Evolutionary conservation across 805 yeast species (phyloP), one percentile per base, ranked within the genome.

Genomic region (Suhomyces prunicola): DNA sequence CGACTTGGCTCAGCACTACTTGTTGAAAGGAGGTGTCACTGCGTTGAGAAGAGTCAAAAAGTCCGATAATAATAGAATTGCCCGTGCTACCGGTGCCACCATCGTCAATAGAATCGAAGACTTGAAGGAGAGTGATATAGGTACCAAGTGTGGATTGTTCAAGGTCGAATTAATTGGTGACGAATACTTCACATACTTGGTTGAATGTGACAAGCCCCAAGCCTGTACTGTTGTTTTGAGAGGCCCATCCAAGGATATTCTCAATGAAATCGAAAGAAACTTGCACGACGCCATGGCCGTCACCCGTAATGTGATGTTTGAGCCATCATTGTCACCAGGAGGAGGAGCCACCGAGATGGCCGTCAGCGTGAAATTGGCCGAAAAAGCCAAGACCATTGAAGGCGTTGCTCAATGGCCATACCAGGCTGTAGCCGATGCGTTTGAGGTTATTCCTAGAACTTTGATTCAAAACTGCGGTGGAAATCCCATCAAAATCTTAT

Each of bases 291-390:
- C 99, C 45, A 88, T 94, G 96, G 93, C 97, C 3, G 99, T 94
- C 46, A 86, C 98, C 17, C 84, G 97, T 71, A 94, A 94, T 67
- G 97, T 94, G 35, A 81, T 90, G 79, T 85, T 93, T 61, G 96
- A 93, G 70, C 99, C 99, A 50, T 84, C 92, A 42, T 81, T 94
- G 66, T 82, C 97, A 2, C 99, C 99, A 48, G 99, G 99, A 64
- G 99, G 99, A 56, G 99, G 99, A 63, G 99, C 99, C 50, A 93
- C 97, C 27, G 99, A 94, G 76, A 94, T 94, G 98, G 98, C 98
- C 2, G 91, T 94, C 40, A 81, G 93, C 54, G 97, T 94, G 29
- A 84, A 80, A 59, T 79, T 94, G 55, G 82, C 96, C 15, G 97
- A 92, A 68, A 87, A 84, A 74, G 97, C 98, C 48, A 93, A 91